Evolutionary conservation across 805 yeast genomes (phyloP).

Genomic region (Ogataea haglerorum): DNA sequence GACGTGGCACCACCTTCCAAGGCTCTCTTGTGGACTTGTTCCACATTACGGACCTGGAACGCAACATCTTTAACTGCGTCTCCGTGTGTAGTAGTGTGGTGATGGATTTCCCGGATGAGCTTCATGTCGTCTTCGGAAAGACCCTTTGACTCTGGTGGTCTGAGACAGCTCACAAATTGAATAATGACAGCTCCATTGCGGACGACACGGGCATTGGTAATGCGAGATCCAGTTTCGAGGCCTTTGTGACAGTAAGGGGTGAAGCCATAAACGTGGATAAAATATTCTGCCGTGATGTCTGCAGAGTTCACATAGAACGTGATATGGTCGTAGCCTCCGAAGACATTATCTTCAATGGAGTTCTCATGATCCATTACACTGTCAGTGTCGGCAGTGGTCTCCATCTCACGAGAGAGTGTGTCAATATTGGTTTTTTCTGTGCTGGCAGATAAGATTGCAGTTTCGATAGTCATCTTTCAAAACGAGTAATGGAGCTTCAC

Average conservation of each 20-base stretch:
- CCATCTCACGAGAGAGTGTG: no score
- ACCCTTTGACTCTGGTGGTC: slow-evolving; percentile 18
- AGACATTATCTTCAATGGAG: not conserved
- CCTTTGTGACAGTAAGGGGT: slow-evolving; percentile 58
- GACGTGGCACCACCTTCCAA: slow-evolving; percentile 46
- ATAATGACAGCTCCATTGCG: slow-evolving; percentile 52
- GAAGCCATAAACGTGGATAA: slow-evolving; percentile 61
- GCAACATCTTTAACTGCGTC: slow-evolving; percentile 80
- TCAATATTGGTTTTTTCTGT: no score
- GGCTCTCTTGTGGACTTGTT: slow-evolving; percentile 43
- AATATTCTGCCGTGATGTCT: slow-evolving; percentile 54
- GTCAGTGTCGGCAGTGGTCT: no score
- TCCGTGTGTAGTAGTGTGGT: slow-evolving; percentile 57
- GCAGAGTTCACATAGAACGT: slow-evolving; percentile 76
- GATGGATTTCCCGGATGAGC: slow-evolving; percentile 36
- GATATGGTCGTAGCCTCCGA: slow-evolving; percentile 55
- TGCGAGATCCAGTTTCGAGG: slow-evolving; percentile 62
- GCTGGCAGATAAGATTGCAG: no score
- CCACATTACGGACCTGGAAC: slow-evolving; percentile 55
- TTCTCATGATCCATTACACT: no score
- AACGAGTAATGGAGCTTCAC: no score
- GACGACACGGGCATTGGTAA: slow-evolving; percentile 57
- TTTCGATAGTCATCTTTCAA: no score
- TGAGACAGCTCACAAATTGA: slow-evolving; percentile 42
- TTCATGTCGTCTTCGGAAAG: slow-evolving; percentile 9